These are phyloP conservation scores for Salvia sclarea DNA, from an alignment of 305 asterid species.

Conservation along the genomic window DNA sequence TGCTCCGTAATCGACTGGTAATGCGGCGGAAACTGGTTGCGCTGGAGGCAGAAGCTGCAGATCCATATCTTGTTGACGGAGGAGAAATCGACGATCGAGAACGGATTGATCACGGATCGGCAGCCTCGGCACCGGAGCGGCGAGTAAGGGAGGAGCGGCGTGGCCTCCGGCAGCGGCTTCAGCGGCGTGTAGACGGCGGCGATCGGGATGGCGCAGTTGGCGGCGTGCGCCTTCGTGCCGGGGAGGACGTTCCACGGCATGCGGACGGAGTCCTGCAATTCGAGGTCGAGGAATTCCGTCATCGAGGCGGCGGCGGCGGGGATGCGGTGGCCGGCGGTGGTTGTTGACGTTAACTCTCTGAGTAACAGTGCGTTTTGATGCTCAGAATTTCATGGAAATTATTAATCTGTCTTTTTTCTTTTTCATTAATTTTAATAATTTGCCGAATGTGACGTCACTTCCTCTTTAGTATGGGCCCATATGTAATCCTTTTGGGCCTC, in stretches of 20 bases:
- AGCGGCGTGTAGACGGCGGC: constrained; percentile 68
- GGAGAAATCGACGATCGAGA: constrained; percentile 88
- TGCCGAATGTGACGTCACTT: background rate
- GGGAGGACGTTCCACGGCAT: constrained; percentile 69
- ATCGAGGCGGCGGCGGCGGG: constrained; percentile 32
- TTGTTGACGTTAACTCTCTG: constrained; percentile 11
- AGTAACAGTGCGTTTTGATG: constrained; percentile 4
- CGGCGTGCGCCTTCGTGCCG: constrained; percentile 65
- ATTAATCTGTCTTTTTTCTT: background rate
- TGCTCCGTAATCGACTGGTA: constrained; percentile 87
- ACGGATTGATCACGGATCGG: constrained; percentile 94
- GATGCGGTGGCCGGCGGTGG: constrained; percentile 40
- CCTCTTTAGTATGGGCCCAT: background rate
- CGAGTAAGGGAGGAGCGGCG: constrained; percentile 70
- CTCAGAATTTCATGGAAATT: constrained; percentile 8
- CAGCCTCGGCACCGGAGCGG: constrained; percentile 94
- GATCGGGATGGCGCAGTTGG: constrained; percentile 57
- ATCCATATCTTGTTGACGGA: constrained; percentile 82
- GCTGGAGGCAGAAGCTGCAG: constrained; percentile 88
- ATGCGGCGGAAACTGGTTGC: constrained; percentile 86
- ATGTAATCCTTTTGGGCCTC: background rate
- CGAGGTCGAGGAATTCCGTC: constrained; percentile 57
- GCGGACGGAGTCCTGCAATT: constrained; percentile 51
- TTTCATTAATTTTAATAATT: background rate
- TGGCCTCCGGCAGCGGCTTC: constrained; percentile 67